These are phyloP conservation scores for Talaromyces sp. DNA, from an alignment of 2,329 filamentous ascomycete species.

Conservation along the genomic window DNA sequence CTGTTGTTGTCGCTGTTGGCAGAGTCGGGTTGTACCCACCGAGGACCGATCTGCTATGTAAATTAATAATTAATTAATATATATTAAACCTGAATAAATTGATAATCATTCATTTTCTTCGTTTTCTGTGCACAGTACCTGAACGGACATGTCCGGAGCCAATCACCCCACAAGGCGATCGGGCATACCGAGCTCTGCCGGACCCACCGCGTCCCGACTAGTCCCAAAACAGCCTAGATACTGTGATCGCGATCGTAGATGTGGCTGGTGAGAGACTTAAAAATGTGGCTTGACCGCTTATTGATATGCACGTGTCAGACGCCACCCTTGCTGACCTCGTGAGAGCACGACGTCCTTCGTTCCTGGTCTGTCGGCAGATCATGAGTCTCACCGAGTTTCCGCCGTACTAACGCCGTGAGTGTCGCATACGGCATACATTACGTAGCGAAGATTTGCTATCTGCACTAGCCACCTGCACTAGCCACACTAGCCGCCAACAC, in stretches of 20 bases:
- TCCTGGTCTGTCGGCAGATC: neutral
- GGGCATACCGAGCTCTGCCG: conserved; percentile 5
- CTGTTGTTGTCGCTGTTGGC: too few relatives aligned
- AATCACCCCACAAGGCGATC: neutral
- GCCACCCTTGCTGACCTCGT: neutral
- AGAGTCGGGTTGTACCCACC: too few relatives aligned
- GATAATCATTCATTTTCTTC: neutral
- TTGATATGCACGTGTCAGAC: neutral
- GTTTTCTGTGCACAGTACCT: too few relatives aligned
- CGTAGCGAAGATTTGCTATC: neutral
- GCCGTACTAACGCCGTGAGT: neutral
- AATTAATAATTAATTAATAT: neutral
- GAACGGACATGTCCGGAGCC: neutral
- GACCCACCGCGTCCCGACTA: neutral
- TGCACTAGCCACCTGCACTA: neutral
- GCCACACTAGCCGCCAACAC: neutral
- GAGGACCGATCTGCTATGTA: neutral
- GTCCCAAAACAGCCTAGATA: neutral
- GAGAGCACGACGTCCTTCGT: too few relatives aligned
- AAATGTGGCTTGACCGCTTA: neutral
- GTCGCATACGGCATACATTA: neutral
- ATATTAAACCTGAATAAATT: neutral
- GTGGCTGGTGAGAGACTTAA: neutral
- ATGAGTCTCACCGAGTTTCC: neutral
- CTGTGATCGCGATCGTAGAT: neutral